phyloP scores from a whole-genome alignment of 2,329 filamentous ascomycete species.

The Colletotrichum nymphaeae region DNA sequence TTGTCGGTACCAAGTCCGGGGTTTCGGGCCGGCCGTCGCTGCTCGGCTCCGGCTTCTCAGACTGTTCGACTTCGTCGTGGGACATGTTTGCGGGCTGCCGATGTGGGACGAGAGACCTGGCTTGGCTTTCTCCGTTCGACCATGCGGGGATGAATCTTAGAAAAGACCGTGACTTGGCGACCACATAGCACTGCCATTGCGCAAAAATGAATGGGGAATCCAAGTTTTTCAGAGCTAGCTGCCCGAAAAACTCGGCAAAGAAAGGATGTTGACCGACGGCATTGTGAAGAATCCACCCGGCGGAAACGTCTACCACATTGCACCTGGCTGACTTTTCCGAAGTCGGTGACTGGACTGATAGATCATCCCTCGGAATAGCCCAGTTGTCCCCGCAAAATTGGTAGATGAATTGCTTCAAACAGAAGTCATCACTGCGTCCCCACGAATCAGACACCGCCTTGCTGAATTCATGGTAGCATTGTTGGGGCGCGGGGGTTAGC shows the following conservation, averaged over 20 bases:
- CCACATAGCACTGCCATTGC: neutral
- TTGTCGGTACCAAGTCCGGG: slow-evolving; percentile 8
- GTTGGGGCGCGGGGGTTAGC: neutral
- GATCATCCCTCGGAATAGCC: neutral
- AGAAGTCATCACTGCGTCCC: neutral
- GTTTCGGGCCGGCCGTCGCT: neutral
- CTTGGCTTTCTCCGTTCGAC: too few species aligned
- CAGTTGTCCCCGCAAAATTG: neutral
- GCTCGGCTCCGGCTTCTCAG: neutral
- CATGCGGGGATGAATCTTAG: neutral
- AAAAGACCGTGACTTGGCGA: neutral
- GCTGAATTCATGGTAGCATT: neutral
- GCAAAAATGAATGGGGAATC: neutral
- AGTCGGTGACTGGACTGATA: slow-evolving; percentile 18
- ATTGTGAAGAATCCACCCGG: neutral
- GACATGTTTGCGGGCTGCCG: slow-evolving; percentile 7
- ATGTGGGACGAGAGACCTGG: neutral
- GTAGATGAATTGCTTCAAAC: neutral
- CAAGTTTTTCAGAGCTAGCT: neutral
- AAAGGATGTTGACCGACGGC: neutral
- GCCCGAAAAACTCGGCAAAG: neutral
- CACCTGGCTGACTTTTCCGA: slow-evolving; percentile 19
- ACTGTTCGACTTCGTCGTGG: neutral
- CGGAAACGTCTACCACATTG: neutral
- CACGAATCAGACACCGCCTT: neutral